These are phyloP conservation scores for Phyllosticta citribraziliensis DNA, from an alignment of 2,329 filamentous ascomycete species.

Conservation along the genomic window DNA sequence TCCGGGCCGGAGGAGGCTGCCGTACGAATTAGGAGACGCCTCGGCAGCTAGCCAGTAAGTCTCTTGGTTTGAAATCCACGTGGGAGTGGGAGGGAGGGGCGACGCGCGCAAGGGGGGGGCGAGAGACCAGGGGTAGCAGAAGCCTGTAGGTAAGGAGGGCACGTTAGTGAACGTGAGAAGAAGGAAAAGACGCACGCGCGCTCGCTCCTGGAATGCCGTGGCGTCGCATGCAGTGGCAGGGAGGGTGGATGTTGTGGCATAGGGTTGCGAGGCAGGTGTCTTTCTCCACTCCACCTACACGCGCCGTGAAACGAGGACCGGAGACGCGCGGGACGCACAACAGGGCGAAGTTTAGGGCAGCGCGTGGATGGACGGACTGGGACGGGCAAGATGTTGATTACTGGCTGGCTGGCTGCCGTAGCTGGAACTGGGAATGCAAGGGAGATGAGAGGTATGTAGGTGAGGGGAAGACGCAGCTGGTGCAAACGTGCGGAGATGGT, in stretches of 20 bases:
- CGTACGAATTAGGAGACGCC: too few relatives aligned
- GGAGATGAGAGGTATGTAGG: background rate
- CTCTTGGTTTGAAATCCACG: constrained; percentile 10
- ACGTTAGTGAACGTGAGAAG: background rate
- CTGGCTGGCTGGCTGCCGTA: background rate
- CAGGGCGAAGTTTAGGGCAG: background rate
- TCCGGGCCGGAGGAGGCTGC: background rate
- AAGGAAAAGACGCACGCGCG: background rate
- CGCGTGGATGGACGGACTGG: background rate
- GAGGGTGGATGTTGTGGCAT: background rate
- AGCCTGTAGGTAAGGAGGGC: background rate
- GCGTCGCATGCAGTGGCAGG: background rate
- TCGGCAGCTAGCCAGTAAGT: background rate
- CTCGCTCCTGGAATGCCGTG: background rate
- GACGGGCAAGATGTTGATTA: too few relatives aligned
- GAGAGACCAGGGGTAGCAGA: background rate
- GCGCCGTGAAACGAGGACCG: background rate
- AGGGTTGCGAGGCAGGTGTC: background rate
- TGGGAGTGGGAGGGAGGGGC: constrained; percentile 6
- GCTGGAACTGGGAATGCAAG: background rate
- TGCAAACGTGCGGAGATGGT: background rate
- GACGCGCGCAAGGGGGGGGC: background rate
- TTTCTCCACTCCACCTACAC: background rate
- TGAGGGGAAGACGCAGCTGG: background rate
- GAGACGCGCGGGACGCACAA: background rate